Evolutionary conservation across 1,139 yeast genomes (phyloP).

Genomic region (Candida sp.): DNA sequence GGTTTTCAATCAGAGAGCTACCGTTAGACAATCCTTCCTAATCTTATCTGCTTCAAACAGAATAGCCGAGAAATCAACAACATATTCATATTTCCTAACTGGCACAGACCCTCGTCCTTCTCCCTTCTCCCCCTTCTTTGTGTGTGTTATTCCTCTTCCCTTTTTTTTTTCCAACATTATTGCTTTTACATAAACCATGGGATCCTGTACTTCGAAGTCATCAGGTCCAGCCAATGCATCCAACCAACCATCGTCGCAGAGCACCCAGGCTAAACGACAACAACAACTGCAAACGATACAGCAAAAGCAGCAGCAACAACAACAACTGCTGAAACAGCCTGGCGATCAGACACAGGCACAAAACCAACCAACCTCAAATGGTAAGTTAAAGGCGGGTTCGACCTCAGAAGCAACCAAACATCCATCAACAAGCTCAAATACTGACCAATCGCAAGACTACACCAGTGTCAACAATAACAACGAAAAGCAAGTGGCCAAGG

Average conservation of each 20-base stretch:
- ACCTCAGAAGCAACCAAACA: constrained; percentile 4
- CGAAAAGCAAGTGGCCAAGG: background rate
- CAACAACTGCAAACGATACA: constrained; percentile 15
- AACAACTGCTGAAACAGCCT: constrained; percentile 6
- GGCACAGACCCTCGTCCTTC: no score
- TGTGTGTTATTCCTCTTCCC: background rate
- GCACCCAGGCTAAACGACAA: constrained; percentile 16
- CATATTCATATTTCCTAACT: no score
- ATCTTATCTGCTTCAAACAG: no score
- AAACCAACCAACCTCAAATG: constrained; percentile 5
- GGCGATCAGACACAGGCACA: constrained; percentile 5
- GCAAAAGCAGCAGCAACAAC: constrained; percentile 5
- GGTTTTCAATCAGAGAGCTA: background rate
- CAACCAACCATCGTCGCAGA: constrained; percentile 2
- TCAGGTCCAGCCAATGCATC: constrained; percentile 6
- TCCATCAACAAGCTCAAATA: constrained; percentile 11
- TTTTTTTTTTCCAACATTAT: background rate
- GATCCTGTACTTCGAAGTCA: constrained; percentile 19
- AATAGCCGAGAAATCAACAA: no score
- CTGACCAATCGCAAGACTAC: constrained; percentile 7
- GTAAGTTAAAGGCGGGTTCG: constrained; percentile 7
- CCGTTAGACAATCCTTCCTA: no score
- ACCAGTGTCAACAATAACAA: constrained; percentile 3
- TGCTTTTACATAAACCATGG: constrained; percentile 11
- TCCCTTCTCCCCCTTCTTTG: background rate